Conservation (phyloP, 2,329 filamentous ascomycete species). For the Didymella exigua region DNA sequence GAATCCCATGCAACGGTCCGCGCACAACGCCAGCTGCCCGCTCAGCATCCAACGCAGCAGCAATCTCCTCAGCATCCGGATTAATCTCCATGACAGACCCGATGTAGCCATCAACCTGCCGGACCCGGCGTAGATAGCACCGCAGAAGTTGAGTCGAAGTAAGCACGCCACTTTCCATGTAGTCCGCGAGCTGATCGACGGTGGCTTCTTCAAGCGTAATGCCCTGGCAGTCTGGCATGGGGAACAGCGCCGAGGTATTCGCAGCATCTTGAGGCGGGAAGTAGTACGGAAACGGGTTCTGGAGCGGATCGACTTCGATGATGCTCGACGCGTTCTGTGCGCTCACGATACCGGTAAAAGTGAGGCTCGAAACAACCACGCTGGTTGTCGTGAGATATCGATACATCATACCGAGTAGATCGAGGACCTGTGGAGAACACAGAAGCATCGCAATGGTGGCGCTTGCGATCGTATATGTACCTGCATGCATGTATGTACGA, state of each 20-base stretch:
- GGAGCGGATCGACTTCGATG: conserved; percentile 26
- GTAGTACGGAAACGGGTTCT: conserved; percentile 43
- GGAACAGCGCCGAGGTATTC: conserved; percentile 55
- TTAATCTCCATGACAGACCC: conserved; percentile 70
- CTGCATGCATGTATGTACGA: conserved; percentile 11
- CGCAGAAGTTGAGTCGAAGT: conserved; percentile 28
- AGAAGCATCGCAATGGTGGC: neutral
- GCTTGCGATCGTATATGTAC: conserved; percentile 8
- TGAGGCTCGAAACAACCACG: neutral
- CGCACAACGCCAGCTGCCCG: conserved; percentile 61
- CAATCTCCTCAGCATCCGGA: conserved; percentile 69
- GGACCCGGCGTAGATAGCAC: conserved; percentile 60
- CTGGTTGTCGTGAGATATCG: neutral
- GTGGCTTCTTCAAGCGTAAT: conserved; percentile 71
- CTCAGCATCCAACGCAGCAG: conserved; percentile 65
- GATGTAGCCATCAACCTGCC: conserved; percentile 68
- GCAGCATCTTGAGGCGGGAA: conserved; percentile 41
- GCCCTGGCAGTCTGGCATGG: conserved; percentile 66
- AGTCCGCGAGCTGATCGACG: conserved; percentile 69
- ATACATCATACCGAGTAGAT: neutral
- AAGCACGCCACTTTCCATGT: conserved; percentile 56
- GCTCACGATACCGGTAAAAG: neutral
- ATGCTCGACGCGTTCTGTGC: conserved; percentile 21
- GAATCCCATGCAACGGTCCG: conserved; percentile 75
- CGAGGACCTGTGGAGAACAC: neutral